Conservation (phyloP, 352 stramenopile genomes). For the Globisporangium echinulatum region DNA sequence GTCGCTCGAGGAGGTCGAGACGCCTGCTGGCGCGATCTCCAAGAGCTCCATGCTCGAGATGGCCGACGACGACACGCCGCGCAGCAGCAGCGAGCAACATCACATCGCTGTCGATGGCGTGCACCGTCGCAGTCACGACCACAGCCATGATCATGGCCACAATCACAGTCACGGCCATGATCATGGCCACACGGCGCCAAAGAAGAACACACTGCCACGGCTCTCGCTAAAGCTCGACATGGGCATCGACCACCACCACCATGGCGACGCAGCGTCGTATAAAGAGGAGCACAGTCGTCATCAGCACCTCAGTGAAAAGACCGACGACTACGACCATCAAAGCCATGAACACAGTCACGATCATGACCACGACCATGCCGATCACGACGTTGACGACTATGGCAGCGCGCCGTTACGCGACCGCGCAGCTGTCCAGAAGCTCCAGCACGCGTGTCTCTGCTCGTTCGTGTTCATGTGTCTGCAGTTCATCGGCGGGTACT, state of each 20-base stretch:
- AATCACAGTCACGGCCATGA: slow-evolving; percentile 1
- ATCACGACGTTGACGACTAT: slow-evolving; percentile 10
- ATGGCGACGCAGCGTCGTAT: slow-evolving; percentile 10
- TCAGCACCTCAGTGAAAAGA: slow-evolving; percentile 10
- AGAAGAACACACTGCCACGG: slow-evolving; percentile 11
- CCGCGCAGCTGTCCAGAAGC: slow-evolving; percentile 28
- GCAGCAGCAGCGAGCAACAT: background rate
- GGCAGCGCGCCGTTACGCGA: slow-evolving; percentile 12
- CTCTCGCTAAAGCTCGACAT: slow-evolving; percentile 15
- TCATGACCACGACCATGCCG: slow-evolving; percentile 7
- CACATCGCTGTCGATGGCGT: slow-evolving; percentile 4
- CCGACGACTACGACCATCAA: slow-evolving; percentile 30
- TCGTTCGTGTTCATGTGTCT: slow-evolving; percentile 94
- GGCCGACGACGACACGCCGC: slow-evolving; percentile 13
- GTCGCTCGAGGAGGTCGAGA: slow-evolving; percentile 14
- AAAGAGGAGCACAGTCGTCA: slow-evolving; percentile 22
- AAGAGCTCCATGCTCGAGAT: slow-evolving; percentile 17
- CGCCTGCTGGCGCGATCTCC: slow-evolving; percentile 10
- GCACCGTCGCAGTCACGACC: background rate
- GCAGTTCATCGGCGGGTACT: slow-evolving; percentile 92
- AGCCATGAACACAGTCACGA: slow-evolving; percentile 24
- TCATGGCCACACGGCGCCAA: slow-evolving; percentile 1
- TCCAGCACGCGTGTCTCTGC: slow-evolving; percentile 45
- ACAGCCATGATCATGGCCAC: background rate
- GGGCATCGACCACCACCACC: slow-evolving; percentile 11